phyloP scores from a whole-genome alignment of 257 asterid genomes.

The Nicotiana undulata region DNA sequence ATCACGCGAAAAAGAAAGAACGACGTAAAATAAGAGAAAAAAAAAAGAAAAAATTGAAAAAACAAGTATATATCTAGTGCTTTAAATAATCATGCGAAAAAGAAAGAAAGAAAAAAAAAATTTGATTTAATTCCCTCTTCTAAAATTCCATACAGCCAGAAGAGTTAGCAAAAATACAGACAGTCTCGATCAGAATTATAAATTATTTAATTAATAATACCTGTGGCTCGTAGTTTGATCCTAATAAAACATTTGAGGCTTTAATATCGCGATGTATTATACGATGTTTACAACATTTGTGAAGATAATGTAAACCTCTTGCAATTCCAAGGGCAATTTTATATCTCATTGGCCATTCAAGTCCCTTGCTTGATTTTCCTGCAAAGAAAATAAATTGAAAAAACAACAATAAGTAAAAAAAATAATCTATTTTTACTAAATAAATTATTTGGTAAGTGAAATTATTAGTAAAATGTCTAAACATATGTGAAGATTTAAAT shows the following conservation, averaged over 20 bases:
- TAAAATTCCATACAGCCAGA: no score
- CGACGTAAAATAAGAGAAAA: neutral
- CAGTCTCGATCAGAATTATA: no score
- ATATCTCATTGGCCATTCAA: conserved; percentile 64
- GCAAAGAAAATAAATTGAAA: neutral
- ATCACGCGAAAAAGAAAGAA: no score
- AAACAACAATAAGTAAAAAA: neutral
- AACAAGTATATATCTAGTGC: no score
- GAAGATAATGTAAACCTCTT: conserved; percentile 70
- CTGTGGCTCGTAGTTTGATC: conserved; percentile 72
- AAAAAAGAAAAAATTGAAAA: no score
- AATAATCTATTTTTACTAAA: neutral
- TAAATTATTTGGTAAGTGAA: no score
- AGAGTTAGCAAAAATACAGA: no score
- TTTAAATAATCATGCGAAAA: no score
- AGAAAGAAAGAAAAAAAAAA: no score
- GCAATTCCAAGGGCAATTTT: conserved; percentile 65
- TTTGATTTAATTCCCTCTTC: no score
- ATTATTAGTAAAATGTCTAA: no score
- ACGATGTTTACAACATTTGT: conserved; percentile 79
- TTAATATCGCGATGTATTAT: conserved; percentile 86
- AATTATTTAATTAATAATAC: conserved; percentile 13
- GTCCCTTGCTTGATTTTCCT: conserved; percentile 34
- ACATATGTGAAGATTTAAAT: no score
- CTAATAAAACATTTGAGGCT: conserved; percentile 83